Evolutionary conservation across 108 stramenopile genomes (phyloP).

Genomic region (Tribonema minus): DNA sequence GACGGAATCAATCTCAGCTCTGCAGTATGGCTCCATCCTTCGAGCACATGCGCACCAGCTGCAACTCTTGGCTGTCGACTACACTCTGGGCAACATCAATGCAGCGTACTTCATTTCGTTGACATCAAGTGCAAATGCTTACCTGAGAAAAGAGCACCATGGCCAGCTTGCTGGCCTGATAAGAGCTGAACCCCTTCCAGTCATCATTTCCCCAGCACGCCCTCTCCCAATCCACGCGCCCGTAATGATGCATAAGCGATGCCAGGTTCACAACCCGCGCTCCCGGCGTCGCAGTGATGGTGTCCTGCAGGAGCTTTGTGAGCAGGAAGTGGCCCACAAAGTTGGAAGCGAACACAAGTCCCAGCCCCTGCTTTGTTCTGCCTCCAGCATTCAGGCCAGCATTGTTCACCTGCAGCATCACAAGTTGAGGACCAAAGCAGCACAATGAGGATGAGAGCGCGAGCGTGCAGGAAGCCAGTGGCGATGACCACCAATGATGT

Average conservation of each 20-base stretch:
- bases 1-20: too few relatives aligned
- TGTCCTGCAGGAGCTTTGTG: slow-evolving; percentile 75
- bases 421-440: too few relatives aligned
- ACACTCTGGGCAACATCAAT: too few relatives aligned
- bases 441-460: too few relatives aligned
- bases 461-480: too few relatives aligned
- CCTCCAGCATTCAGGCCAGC: background rate
- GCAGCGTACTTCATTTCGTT: too few relatives aligned
- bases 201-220: background rate
- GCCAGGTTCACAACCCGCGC: slow-evolving; percentile 36
- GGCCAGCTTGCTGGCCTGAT: slow-evolving; percentile 39
- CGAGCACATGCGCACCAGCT: too few relatives aligned
- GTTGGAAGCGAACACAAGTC: slow-evolving; percentile 88
- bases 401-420: too few relatives aligned
- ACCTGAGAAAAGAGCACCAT: slow-evolving; percentile 41
- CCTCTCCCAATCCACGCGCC: slow-evolving; percentile 24
- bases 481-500: too few relatives aligned
- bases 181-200: background rate
- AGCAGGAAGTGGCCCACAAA: slow-evolving; percentile 89
- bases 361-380: slow-evolving; percentile 81
- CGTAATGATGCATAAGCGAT: slow-evolving; percentile 25
- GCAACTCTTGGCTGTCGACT: too few relatives aligned
- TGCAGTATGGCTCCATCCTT: too few relatives aligned
- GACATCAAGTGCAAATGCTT: too few relatives aligned
- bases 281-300: slow-evolving; percentile 40